Conservation (phyloP, 2,329 filamentous ascomycete species). For the Chlorencoelia australis region DNA sequence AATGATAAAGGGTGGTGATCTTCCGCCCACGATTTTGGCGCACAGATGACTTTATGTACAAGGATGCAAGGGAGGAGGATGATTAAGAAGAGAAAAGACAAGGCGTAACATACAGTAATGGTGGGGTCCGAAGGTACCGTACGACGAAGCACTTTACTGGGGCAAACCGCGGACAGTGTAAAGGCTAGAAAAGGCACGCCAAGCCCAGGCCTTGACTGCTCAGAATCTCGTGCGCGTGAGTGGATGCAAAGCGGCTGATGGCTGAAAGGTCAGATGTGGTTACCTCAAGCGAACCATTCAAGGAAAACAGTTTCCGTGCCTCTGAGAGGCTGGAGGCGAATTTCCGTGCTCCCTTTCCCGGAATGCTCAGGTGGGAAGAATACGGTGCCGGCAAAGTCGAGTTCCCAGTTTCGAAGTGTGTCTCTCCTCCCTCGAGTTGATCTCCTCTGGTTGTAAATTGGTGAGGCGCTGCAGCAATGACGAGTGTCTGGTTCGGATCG, state of each 20-base stretch:
- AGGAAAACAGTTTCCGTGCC: slow-evolving; percentile 7
- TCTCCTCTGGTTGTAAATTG: too few relatives aligned
- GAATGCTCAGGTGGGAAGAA: too few relatives aligned
- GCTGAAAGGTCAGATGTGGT: slow-evolving; percentile 17
- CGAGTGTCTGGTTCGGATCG: too few relatives aligned
- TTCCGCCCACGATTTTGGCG: slow-evolving; percentile 2
- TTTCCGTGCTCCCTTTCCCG: too few relatives aligned
- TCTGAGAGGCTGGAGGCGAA: slow-evolving; percentile 10
- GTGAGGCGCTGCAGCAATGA: too few relatives aligned
- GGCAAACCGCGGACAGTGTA: slow-evolving; percentile 1
- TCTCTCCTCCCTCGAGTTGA: too few relatives aligned
- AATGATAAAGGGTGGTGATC: slow-evolving; percentile 1
- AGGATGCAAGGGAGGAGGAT: slow-evolving; percentile 19
- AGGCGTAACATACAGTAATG: slow-evolving; percentile 11
- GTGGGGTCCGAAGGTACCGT: slow-evolving; percentile 4
- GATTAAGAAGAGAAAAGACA: slow-evolving; percentile 9
- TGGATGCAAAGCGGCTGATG: slow-evolving; percentile 15
- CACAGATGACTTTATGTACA: slow-evolving; percentile 21
- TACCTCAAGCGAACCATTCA: slow-evolving; percentile 15
- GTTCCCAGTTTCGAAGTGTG: too few relatives aligned
- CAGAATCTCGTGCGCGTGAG: slow-evolving; percentile 11
- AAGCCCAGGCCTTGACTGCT: slow-evolving; percentile 11
- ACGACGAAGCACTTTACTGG: not conserved
- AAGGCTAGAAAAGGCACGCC: slow-evolving; percentile 2
- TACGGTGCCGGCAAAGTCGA: too few relatives aligned